Conservation (phyloP, 2,329 filamentous ascomycete genomes). For the Fusarium kyushuense region DNA sequence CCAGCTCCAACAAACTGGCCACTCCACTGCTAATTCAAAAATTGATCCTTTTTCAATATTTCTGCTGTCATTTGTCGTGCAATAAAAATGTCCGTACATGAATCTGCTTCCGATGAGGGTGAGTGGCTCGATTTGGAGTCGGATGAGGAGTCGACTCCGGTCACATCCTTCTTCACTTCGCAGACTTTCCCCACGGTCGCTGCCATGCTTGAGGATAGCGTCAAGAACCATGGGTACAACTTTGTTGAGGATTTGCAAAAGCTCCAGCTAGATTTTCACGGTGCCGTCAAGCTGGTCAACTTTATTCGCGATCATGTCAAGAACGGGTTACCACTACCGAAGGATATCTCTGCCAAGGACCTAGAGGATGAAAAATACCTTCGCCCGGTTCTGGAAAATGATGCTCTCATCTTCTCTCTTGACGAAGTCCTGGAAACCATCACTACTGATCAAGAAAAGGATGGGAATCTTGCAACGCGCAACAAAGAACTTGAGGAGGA, state of each 20-base stretch:
- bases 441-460: slow-evolving; percentile 56
- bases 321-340: slow-evolving; percentile 61
- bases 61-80: slow-evolving; percentile 51
- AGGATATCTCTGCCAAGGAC: slow-evolving; percentile 69
- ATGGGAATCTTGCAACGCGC: slow-evolving; percentile 56
- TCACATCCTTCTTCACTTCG: slow-evolving; percentile 77
- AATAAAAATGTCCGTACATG: slow-evolving; percentile 47
- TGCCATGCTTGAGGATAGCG: slow-evolving; percentile 77
- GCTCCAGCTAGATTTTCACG: slow-evolving; percentile 77
- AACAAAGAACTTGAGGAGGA: slow-evolving; percentile 71
- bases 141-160: slow-evolving; percentile 70
- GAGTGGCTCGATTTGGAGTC: slow-evolving; percentile 69
- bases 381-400: slow-evolving; percentile 87
- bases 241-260: slow-evolving; percentile 69
- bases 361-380: slow-evolving; percentile 85
- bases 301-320: slow-evolving; percentile 67
- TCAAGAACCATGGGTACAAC: slow-evolving; percentile 74
- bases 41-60: slow-evolving; percentile 54
- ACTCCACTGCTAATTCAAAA: slow-evolving; percentile 7
- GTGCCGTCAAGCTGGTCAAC: slow-evolving; percentile 80
- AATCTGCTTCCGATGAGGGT: slow-evolving; percentile 56
- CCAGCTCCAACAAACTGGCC: slow-evolving; percentile 17
- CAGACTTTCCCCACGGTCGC: slow-evolving; percentile 72
- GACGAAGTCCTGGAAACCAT: slow-evolving; percentile 73
- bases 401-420: slow-evolving; percentile 87